phyloP scores from a whole-genome alignment of 192 early-diverging fungal species.

The Coemansia sp. region DNA sequence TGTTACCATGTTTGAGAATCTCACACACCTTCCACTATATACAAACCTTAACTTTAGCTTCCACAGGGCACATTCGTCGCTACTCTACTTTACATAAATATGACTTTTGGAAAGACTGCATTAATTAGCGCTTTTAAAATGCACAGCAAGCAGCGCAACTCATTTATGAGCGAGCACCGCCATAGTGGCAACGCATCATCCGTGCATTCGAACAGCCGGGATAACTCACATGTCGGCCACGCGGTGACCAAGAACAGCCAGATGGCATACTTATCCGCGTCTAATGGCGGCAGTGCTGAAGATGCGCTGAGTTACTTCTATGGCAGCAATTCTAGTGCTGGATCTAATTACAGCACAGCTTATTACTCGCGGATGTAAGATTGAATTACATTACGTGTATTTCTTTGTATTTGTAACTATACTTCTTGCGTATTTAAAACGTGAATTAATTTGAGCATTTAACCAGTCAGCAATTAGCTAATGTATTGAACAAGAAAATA shows the following conservation, averaged over 20 bases:
- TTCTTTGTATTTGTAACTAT: not conserved
- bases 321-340: not conserved
- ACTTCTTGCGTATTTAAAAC: not conserved
- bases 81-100: not conserved
- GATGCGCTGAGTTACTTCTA: slow-evolving; percentile 2
- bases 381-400: not conserved
- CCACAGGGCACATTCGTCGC: not conserved
- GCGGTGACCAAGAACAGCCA: not conserved
- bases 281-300: slow-evolving; percentile 3
- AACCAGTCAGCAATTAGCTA: no score
- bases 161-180: not conserved
- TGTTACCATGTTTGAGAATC: not conserved
- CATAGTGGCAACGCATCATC: not conserved
- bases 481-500: not conserved
- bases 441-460: not conserved
- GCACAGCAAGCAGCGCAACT: not conserved
- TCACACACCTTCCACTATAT: not conserved
- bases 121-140: not conserved
- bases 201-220: not conserved
- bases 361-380: slow-evolving; percentile 1
- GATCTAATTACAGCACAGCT: not conserved
- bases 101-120: slow-evolving; percentile 4
- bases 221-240: not conserved
- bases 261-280: not conserved
- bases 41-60: not conserved